These are phyloP conservation scores for Angophora floribunda DNA, from an alignment of 345 rosid genomes.

Conservation along the genomic window DNA sequence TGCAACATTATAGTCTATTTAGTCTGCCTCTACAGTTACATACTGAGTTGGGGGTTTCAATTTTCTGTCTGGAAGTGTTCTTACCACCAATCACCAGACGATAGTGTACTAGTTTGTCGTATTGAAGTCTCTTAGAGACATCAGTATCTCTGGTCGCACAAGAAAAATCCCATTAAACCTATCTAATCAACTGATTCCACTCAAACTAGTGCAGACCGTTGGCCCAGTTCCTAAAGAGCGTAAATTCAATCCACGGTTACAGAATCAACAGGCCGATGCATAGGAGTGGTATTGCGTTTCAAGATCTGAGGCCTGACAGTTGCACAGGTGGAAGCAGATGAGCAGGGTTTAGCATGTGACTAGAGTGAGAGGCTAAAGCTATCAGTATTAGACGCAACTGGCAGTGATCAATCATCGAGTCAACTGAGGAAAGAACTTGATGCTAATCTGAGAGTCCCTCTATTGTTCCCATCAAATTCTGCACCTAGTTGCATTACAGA, in stretches of 20 bases:
- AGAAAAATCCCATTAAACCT: not conserved
- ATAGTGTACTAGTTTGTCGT: too few relatives aligned
- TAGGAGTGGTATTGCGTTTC: not conserved
- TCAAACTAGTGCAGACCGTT: too few relatives aligned
- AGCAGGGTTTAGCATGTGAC: not conserved
- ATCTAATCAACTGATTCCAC: too few relatives aligned
- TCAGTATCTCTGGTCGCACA: too few relatives aligned
- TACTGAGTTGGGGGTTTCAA: too few relatives aligned
- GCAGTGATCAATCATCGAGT: not conserved
- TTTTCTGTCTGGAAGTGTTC: not conserved
- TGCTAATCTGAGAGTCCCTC: not conserved
- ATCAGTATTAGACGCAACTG: not conserved
- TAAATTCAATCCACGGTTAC: too few relatives aligned
- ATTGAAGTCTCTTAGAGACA: too few relatives aligned
- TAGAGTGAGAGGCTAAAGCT: not conserved
- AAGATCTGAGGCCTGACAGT: not conserved
- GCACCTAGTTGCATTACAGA: too few relatives aligned
- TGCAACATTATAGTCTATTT: too few relatives aligned
- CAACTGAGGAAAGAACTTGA: not conserved
- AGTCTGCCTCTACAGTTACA: too few relatives aligned
- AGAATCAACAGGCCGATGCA: not conserved
- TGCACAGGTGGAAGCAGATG: not conserved
- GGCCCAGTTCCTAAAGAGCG: too few relatives aligned
- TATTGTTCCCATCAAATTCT: not conserved
- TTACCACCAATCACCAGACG: too few relatives aligned